Base-by-base conservation (phyloP, 2,329 filamentous ascomycete species). In the Dactylonectria estremocensis region DNA sequence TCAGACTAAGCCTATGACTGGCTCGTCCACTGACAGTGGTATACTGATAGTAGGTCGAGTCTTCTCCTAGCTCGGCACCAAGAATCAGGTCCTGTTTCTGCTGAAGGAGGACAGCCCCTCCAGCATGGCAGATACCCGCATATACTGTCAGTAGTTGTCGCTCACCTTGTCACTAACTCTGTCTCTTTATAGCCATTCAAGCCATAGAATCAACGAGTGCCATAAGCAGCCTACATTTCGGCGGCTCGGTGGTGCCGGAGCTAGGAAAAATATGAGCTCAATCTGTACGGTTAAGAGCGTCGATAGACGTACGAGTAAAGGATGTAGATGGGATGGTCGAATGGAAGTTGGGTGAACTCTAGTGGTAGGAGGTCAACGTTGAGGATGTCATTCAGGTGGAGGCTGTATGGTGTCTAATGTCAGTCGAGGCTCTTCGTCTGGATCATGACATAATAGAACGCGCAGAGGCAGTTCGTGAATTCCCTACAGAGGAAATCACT, bases 41-140 rank as follows among this genome's bases (percentile, higher is more conserved):
- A 50, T 50, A 50, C 48, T 50, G 48, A 50, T 50, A 50, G 28
- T 50, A 50, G 48, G 48, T 24, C n/a, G 48, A 50, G 28, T 50
- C 48, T 31, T 24, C 48, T 24, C 48, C 48, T 31, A 50, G 20
- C n/a, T 50, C 48, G 22, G 28, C 28, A 24, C 48, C 48, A 24
- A 50, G 28, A 24, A 31, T 31, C 48, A 50, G 20, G 48, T 50
- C 48, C 20, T 24, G n/a, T 50, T 50, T 50, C 20, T 50, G 48
- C 48, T 50, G 20, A 24, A 50, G 20, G 13, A 50, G 48, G 22
- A 50, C 48, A 14, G 48, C 48, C 10, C 48, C 48, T 50, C 48
- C 48, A 50, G 48, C 20, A 7, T 50, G 48, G 48, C 48, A 50
- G 28, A 50, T 50, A 31, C 48, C 48, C 28, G 48, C 28, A 50